Conservation (phyloP, 2,329 filamentous ascomycete genomes). For the Epichloe uncinata region DNA sequence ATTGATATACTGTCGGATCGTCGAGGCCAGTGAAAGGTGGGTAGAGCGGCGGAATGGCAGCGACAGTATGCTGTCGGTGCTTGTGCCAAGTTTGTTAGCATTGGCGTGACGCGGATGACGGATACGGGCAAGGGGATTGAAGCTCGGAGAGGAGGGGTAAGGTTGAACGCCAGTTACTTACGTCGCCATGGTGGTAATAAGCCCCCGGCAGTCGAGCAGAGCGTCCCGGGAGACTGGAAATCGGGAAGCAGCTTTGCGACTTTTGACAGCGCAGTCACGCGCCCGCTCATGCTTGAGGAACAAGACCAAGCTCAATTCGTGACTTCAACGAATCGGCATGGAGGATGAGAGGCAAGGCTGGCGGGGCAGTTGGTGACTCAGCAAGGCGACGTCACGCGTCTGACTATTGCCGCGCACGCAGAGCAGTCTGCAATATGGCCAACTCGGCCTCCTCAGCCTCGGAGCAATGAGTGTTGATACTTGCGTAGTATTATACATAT, state of each 20-base stretch:
- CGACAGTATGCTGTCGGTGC: slow-evolving; percentile 49
- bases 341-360: background rate
- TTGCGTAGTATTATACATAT: too few relatives aligned
- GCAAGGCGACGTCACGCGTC: background rate
- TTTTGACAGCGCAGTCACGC: background rate
- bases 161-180: background rate
- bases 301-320: too few relatives aligned
- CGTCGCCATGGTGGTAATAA: slow-evolving; percentile 1
- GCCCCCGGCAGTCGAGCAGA: background rate
- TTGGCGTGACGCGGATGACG: background rate
- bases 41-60: slow-evolving; percentile 82
- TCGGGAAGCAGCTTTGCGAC: background rate
- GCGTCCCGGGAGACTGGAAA: background rate
- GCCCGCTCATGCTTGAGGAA: background rate
- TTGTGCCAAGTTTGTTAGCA: slow-evolving; percentile 8
- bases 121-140: background rate
- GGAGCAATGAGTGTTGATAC: too few relatives aligned
- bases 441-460: too few relatives aligned
- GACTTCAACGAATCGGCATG: background rate
- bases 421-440: too few relatives aligned
- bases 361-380: background rate
- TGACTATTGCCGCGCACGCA: background rate
- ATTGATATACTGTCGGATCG: slow-evolving; percentile 91
- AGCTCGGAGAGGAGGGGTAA: background rate
- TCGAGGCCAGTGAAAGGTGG: slow-evolving; percentile 61